Percentiles rank a stretch among this genome's conserved stretches.
Evolutionary conservation across 495 filamentous ascomycete genomes (phyloP).

Genomic region (Talaromyces wortmannii): DNA sequence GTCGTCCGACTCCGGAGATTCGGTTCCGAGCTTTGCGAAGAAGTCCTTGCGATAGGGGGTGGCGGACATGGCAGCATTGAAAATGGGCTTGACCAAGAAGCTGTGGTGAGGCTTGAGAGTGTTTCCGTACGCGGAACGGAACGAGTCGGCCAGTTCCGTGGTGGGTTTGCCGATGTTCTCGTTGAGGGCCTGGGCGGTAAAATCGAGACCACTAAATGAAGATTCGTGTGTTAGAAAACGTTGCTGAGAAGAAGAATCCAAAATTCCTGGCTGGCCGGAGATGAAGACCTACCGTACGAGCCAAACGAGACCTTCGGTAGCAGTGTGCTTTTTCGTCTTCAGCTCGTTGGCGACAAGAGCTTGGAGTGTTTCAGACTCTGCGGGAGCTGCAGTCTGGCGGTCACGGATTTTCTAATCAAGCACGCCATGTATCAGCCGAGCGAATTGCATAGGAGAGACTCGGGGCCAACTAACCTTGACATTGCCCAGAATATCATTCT

Average conservation of each 20-base stretch:
- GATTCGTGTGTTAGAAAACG: background rate
- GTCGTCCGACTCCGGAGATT: constrained; percentile 47
- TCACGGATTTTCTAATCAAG: constrained; percentile 77
- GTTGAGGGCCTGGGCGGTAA: constrained; percentile 78
- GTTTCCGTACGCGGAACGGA: constrained; percentile 72
- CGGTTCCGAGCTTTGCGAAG: constrained; percentile 73
- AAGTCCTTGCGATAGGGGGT: constrained; percentile 90
- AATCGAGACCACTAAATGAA: constrained; percentile 70
- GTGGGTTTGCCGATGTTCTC: constrained; percentile 58
- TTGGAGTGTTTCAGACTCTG: constrained; percentile 73
- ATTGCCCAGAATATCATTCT: constrained; percentile 85
- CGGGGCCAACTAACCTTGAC: constrained; percentile 59
- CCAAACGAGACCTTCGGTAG: constrained; percentile 88
- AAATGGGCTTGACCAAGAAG: constrained; percentile 80
- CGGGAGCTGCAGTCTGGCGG: constrained; percentile 68
- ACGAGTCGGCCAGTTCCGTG: constrained; percentile 77
- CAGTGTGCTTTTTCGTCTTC: constrained; percentile 76
- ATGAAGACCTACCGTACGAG: constrained; percentile 63
- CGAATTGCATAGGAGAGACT: constrained; percentile 3
- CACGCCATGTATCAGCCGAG: constrained; percentile 8
- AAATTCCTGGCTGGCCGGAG: constrained; percentile 6
- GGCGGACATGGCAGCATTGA: constrained; percentile 84
- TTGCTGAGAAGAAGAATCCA: constrained; percentile 1
- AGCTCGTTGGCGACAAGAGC: constrained; percentile 78
- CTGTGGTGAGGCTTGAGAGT: constrained; percentile 90